Percentiles rank a stretch among this genome's conserved stretches.
Conservation (phyloP, 75 land plant species). For the Sequoia sempervirens region DNA sequence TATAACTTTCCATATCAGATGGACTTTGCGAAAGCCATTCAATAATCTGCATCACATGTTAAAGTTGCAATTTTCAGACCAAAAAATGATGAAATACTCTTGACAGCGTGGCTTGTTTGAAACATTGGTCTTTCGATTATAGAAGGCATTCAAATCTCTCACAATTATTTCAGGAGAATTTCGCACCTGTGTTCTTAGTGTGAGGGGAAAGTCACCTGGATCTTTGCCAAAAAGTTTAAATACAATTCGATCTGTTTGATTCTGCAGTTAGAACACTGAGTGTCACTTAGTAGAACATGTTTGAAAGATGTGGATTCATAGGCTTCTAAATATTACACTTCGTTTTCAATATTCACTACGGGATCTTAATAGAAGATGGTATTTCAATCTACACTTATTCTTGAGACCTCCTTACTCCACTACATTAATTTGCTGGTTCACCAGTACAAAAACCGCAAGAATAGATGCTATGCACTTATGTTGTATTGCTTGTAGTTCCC, state of each 20-base stretch:
- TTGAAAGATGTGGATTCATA: too few relatives aligned
- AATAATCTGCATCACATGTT: slow-evolving; percentile 17
- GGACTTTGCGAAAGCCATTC: slow-evolving; percentile 35
- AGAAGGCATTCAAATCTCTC: not conserved
- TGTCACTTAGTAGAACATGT: too few relatives aligned
- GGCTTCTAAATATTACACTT: too few relatives aligned
- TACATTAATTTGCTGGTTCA: too few relatives aligned
- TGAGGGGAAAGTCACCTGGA: slow-evolving; percentile 45
- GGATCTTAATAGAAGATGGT: too few relatives aligned
- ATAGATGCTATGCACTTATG: too few relatives aligned
- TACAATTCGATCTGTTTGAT: slow-evolving; percentile 54
- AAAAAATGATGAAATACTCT: not conserved
- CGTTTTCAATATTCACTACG: too few relatives aligned
- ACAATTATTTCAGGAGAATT: not conserved
- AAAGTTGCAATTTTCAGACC: not conserved
- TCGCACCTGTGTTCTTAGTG: slow-evolving; percentile 39
- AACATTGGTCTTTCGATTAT: not conserved
- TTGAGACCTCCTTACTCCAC: too few relatives aligned
- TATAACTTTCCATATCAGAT: slow-evolving; percentile 38
- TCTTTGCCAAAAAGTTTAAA: slow-evolving; percentile 72
- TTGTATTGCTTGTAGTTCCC: not conserved
- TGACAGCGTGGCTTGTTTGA: not conserved
- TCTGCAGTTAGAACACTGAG: slow-evolving; percentile 18
- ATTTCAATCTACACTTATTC: too few relatives aligned
- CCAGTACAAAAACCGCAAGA: too few relatives aligned